A percentile compares a stretch with the other conserved stretches of the same genome.
Evolutionary conservation across 768 basidiomycete species (phyloP).

Genomic region (Pisolithus orientalis): DNA sequence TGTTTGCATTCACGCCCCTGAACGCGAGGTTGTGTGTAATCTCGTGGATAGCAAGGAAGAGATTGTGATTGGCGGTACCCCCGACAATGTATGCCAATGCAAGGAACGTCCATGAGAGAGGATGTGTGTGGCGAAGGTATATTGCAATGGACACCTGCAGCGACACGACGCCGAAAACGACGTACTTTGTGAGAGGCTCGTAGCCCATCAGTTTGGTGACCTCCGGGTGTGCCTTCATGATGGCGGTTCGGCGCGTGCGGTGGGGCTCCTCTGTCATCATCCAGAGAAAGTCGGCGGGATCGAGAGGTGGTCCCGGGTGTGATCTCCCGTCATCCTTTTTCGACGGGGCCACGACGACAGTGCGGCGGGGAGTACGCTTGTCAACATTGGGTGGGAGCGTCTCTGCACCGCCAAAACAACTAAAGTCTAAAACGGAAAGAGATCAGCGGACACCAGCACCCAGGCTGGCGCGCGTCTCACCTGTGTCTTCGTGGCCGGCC

Average conservation of each 20-base stretch:
- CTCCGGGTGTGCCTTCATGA: slow-evolving; percentile 93
- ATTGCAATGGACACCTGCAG: slow-evolving; percentile 66
- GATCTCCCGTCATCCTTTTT: slow-evolving; percentile 34
- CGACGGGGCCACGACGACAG: slow-evolving; percentile 37
- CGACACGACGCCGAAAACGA: slow-evolving; percentile 76
- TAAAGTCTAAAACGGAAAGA: slow-evolving; percentile 48
- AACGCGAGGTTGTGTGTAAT: slow-evolving; percentile 98
- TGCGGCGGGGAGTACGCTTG: slow-evolving; percentile 46
- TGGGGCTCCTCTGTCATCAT: slow-evolving; percentile 98
- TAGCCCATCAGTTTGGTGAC: slow-evolving; percentile 96
- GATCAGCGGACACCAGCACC: neutral
- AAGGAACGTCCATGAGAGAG: slow-evolving; percentile 68
- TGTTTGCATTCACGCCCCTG: slow-evolving; percentile 74
- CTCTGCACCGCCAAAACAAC: slow-evolving; percentile 80
- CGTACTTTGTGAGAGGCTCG: slow-evolving; percentile 85
- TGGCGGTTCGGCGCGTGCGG: slow-evolving; percentile 76
- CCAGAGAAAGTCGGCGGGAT: slow-evolving; percentile 90
- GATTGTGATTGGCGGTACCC: slow-evolving; percentile 94
- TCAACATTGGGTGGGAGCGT: slow-evolving; percentile 45
- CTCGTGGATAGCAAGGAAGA: slow-evolving; percentile 97
- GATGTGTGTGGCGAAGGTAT: slow-evolving; percentile 59
- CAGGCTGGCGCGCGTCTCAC: neutral
- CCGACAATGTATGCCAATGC: slow-evolving; percentile 79
- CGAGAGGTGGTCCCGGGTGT: slow-evolving; percentile 53
- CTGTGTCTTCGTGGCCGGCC: slow-evolving; percentile 10